Conservation (phyloP, 106 monocot species). For the Allium cepa region DNA sequence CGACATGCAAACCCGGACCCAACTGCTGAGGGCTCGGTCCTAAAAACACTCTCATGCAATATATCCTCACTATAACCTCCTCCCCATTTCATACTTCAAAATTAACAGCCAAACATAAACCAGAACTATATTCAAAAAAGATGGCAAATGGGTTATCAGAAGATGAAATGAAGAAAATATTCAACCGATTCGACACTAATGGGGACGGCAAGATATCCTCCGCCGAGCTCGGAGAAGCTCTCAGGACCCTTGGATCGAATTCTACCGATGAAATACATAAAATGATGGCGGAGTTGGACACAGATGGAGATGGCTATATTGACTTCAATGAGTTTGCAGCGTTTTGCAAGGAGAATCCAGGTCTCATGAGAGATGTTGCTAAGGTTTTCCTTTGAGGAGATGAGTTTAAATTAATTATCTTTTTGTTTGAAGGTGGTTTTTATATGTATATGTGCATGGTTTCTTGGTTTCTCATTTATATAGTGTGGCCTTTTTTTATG, state of each 20-base stretch:
- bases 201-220: slow-evolving; percentile 75
- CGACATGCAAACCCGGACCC: too few species aligned
- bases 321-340: slow-evolving; percentile 43
- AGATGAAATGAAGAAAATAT: slow-evolving; percentile 56
- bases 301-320: slow-evolving; percentile 61
- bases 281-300: slow-evolving; percentile 73
- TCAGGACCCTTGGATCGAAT: slow-evolving; percentile 39
- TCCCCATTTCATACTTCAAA: neutral
- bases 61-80: too few species aligned
- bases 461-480: too few species aligned
- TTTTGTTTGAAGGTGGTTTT: too few species aligned
- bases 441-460: too few species aligned
- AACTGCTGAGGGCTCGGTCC: too few species aligned
- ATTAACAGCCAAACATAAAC: neutral
- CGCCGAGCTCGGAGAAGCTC: slow-evolving; percentile 61
- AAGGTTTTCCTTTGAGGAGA: slow-evolving; percentile 32
- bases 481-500: too few species aligned
- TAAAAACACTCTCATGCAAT: too few species aligned
- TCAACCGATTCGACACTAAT: slow-evolving; percentile 69
- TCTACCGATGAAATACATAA: slow-evolving; percentile 47
- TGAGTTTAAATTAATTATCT: too few species aligned
- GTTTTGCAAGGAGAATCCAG: slow-evolving; percentile 52
- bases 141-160: slow-evolving; percentile 11
- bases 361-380: slow-evolving; percentile 75
- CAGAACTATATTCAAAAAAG: neutral